Evolutionary conservation across 2,329 filamentous ascomycete species (phyloP).

Genomic region (Cladorrhinum sp.): DNA sequence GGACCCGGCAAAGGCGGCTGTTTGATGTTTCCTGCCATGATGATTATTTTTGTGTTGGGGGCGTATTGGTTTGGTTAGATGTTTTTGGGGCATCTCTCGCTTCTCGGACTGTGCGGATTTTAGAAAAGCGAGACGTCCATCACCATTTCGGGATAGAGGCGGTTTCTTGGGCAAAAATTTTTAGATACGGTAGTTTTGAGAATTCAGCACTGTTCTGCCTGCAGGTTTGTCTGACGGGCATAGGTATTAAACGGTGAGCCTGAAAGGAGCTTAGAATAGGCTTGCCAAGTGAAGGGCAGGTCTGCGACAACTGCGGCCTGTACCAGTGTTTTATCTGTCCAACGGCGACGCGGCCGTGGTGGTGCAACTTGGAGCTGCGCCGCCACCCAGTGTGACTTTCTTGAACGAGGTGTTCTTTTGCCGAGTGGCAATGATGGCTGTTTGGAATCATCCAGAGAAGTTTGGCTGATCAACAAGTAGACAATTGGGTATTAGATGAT

Average conservation of each 20-base stretch:
- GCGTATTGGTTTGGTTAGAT: no score
- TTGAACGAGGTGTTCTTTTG: background rate
- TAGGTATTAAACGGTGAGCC: no score
- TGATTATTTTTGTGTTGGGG: background rate
- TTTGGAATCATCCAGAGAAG: background rate
- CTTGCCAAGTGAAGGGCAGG: background rate
- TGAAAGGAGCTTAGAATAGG: background rate
- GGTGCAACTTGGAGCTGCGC: background rate
- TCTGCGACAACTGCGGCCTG: background rate
- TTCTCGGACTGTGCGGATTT: background rate
- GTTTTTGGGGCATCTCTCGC: no score
- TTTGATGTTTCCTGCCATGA: constrained; percentile 17
- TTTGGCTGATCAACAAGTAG: background rate
- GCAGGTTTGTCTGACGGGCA: no score
- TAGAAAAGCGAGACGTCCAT: background rate
- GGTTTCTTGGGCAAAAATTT: no score
- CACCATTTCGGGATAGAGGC: background rate
- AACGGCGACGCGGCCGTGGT: background rate
- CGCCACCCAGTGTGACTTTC: background rate
- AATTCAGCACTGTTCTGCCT: background rate
- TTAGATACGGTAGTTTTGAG: background rate
- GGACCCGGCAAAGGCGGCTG: constrained; percentile 15
- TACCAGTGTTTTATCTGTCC: background rate
- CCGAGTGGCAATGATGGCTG: background rate
- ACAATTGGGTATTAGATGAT: no score